phyloP scores from a whole-genome alignment of 345 rosid genomes.

The Citrus inodora region DNA sequence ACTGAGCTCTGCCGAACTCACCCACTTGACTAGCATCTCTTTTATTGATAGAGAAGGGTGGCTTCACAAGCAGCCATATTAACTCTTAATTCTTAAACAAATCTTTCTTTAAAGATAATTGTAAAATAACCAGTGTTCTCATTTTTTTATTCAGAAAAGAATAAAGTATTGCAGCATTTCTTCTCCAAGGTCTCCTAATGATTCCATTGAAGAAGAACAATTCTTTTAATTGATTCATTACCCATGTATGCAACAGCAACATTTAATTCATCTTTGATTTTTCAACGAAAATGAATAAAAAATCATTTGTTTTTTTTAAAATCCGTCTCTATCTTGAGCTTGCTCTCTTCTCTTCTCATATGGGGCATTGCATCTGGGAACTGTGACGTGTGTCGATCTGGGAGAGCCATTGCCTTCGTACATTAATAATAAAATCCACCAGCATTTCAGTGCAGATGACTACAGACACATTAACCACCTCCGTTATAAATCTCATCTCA shows the following conservation, averaged over 20 bases:
- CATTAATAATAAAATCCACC: not conserved
- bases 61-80: slow-evolving; percentile 39
- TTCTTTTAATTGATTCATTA: not conserved
- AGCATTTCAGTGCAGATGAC: not conserved
- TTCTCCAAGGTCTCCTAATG: no score
- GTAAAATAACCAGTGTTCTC: not conserved
- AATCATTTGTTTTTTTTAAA: not conserved
- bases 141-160: not conserved
- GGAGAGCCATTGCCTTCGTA: no score
- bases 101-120: not conserved
- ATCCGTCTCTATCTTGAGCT: not conserved
- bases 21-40: slow-evolving; percentile 23
- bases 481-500: not conserved
- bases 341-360: not conserved
- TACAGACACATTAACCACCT: no score
- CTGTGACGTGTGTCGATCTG: no score
- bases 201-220: not conserved
- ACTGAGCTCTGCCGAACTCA: not conserved
- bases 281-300: not conserved
- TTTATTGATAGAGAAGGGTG: slow-evolving; percentile 53
- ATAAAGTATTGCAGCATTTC: no score
- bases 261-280: not conserved
- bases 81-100: not conserved
- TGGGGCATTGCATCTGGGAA: not conserved
- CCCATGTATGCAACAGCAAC: not conserved